A percentile compares a stretch with the other conserved stretches of the same genome.
Evolutionary conservation across 2,329 filamentous ascomycete genomes (phyloP).

Genomic region (Hypoxylon sp.): DNA sequence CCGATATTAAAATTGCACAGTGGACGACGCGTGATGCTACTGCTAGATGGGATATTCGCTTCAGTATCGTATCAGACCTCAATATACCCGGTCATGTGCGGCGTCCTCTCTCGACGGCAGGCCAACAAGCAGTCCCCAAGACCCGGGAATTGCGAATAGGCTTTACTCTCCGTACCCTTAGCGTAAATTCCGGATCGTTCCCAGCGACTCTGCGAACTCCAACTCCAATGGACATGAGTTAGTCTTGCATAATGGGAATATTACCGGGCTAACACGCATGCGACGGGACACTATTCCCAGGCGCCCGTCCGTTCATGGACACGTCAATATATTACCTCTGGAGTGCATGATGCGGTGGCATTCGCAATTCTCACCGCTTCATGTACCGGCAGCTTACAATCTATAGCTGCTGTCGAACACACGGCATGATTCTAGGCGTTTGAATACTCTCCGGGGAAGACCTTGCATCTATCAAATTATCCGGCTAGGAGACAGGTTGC

Average conservation of each 20-base stretch:
- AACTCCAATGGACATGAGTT: slow-evolving; percentile 17
- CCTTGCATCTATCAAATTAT: slow-evolving; percentile 23
- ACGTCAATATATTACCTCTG: slow-evolving; percentile 29
- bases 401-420: slow-evolving; percentile 17
- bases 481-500: slow-evolving; percentile 14
- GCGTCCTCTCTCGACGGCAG: slow-evolving; percentile 18
- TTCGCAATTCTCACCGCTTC: slow-evolving; percentile 26
- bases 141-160: slow-evolving; percentile 37
- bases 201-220: slow-evolving; percentile 29
- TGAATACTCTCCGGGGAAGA: slow-evolving; percentile 11
- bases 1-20: slow-evolving; percentile 18
- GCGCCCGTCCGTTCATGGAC: slow-evolving; percentile 8
- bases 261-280: slow-evolving; percentile 33
- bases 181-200: slow-evolving; percentile 27
- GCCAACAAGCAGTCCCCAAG: slow-evolving; percentile 35
- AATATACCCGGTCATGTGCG: slow-evolving; percentile 37
- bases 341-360: slow-evolving; percentile 30
- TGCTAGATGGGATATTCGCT: slow-evolving; percentile 26
- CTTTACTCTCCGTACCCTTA: slow-evolving; percentile 14
- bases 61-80: slow-evolving; percentile 36
- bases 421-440: not conserved
- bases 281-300: slow-evolving; percentile 1
- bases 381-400: slow-evolving; percentile 25
- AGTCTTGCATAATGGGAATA: slow-evolving; percentile 26
- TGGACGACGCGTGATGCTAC: slow-evolving; percentile 1